These are phyloP conservation scores for Leccinum laetum DNA, from an alignment of 1,284 basidiomycete genomes.

Conservation along the genomic window DNA sequence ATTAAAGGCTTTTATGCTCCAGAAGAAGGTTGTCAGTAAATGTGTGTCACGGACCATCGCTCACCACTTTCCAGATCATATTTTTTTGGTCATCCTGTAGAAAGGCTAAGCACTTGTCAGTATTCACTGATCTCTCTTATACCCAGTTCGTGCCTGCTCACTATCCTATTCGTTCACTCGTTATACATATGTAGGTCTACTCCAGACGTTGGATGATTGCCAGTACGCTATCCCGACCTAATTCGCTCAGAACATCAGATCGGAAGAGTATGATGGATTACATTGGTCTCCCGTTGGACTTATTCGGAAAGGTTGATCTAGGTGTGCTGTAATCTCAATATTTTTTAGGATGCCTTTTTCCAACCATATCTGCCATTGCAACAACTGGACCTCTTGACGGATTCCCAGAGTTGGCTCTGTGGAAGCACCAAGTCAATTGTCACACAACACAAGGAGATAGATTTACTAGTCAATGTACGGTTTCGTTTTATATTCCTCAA, in stretches of 20 bases:
- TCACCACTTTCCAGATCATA: constrained; percentile 69
- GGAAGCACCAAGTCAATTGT: constrained; percentile 97
- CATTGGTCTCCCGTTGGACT: constrained; percentile 86
- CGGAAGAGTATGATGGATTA: constrained; percentile 90
- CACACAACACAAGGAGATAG: constrained; percentile 91
- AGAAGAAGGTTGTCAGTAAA: constrained; percentile 67
- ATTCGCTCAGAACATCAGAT: constrained; percentile 87
- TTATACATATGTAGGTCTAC: constrained; percentile 51
- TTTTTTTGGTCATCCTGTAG: constrained; percentile 96
- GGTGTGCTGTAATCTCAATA: constrained; percentile 2
- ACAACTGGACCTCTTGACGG: constrained; percentile 88
- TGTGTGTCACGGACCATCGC: not conserved
- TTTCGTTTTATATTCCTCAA: not conserved
- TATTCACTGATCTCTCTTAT: constrained; percentile 90
- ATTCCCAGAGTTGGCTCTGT: constrained; percentile 83
- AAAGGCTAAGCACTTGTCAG: constrained; percentile 95
- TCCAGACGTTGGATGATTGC: constrained; percentile 89
- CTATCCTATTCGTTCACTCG: not conserved
- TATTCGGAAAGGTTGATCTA: constrained; percentile 72
- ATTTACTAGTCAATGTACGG: constrained; percentile 87
- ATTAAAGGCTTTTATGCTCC: constrained; percentile 94
- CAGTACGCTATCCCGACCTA: constrained; percentile 63
- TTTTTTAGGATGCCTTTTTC: constrained; percentile 83
- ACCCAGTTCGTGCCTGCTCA: constrained; percentile 53
- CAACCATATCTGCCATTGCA: constrained; percentile 98